A percentile compares a stretch with the other conserved stretches of the same genome.
phyloP scores from a whole-genome alignment of 352 stramenopile genomes.

The Pythium plurisporium region DNA sequence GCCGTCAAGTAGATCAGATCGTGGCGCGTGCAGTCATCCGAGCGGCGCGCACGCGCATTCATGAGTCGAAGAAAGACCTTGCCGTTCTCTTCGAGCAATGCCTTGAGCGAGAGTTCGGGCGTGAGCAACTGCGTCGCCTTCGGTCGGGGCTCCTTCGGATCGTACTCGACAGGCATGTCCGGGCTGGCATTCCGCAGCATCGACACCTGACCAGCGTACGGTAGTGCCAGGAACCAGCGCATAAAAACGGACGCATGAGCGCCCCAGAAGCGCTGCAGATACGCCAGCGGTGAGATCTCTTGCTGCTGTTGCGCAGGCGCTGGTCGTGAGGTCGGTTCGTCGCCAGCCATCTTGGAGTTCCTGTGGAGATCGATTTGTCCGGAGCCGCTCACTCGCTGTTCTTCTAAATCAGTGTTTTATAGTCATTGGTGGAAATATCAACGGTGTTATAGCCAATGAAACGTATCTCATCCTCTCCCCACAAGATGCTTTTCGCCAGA shows the following conservation, averaged over 20 bases:
- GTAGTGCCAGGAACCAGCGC: constrained; percentile 78
- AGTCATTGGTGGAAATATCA: constrained; percentile 4
- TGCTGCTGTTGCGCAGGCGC: neutral
- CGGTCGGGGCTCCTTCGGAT: constrained; percentile 36
- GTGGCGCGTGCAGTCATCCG: constrained; percentile 69
- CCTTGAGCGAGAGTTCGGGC: constrained; percentile 68
- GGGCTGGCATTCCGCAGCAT: constrained; percentile 76
- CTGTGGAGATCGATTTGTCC: neutral
- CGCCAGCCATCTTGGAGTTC: constrained; percentile 12
- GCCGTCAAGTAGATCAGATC: constrained; percentile 68
- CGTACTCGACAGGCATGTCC: constrained; percentile 66
- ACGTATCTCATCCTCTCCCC: neutral
- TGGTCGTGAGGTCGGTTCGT: constrained; percentile 3
- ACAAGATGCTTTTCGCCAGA: constrained; percentile 10
- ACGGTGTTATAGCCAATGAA: neutral
- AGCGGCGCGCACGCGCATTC: constrained; percentile 63
- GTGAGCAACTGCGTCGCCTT: constrained; percentile 63
- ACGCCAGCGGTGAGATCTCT: constrained; percentile 42
- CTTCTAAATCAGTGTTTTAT: neutral
- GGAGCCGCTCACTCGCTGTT: neutral
- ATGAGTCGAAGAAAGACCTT: constrained; percentile 74
- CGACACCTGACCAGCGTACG: constrained; percentile 69
- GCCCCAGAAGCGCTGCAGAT: constrained; percentile 70
- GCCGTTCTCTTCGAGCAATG: constrained; percentile 72
- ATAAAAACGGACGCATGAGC: constrained; percentile 74